Base-by-base conservation (phyloP, 257 asterid genomes). In the Lithospermum erythrorhizon region DNA sequence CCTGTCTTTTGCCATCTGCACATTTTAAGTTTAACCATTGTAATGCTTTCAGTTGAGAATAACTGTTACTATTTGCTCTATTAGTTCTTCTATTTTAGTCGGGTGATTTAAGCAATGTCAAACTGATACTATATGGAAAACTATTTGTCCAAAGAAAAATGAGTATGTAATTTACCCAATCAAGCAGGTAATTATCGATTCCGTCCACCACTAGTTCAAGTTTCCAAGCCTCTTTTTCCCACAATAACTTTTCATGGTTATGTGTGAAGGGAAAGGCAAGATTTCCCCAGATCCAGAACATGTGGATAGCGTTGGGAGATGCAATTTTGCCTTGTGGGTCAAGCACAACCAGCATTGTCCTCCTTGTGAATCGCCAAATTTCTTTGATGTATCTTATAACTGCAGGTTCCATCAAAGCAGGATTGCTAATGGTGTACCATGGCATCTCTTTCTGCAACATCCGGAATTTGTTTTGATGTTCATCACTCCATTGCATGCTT, bases 271-370 rank as follows among this genome's bases (percentile, higher is more conserved):
- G 95, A 64, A 86, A 89, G 9, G 93, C 85, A 68, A 58, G 27
- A 62, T 82, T 84, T 6, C 93, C 95, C 97, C 97, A 89, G 30
- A 89, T 84, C 90, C 88, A 76, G 41, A 82, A 70, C 91, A 82
- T 87, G 62, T 87, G 89, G 47, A 72, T 53, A 3, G 97, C 88
- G 64, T 89, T 87, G 1, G 58, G 76, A 79, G 80, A 76, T 3
- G 56, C 84, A 9, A 87, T 72, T 68, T 71, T 82, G 9, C 87
- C 94, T 15, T 78, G 85, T 10, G 82, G 93, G 72, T 89, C 97
- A 68, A 89, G 55, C 10, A 86, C 76, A 61, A 89, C 95, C 5
- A 89, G 72, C 71, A 89, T 81, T 64, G 81, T 72, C 79, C 80
- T 87, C 88, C 79, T 89, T 5, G 74, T 32, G 35, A 73, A 89